phyloP scores from a whole-genome alignment of 257 asterid species.

The Echites panduratus region DNA sequence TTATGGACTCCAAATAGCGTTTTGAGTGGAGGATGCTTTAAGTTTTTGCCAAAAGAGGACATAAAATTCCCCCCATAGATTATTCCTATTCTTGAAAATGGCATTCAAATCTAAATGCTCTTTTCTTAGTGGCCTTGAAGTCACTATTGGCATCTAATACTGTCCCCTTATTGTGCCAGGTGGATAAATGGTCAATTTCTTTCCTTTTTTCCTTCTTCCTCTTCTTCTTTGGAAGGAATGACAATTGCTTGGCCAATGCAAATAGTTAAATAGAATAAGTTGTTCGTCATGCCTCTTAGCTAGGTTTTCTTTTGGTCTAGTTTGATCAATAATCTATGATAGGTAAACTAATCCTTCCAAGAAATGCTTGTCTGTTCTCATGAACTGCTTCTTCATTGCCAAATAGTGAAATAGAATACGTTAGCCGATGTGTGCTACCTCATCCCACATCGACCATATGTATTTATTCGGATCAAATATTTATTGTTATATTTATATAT shows the following conservation, averaged over 20 bases:
- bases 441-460: too few relatives aligned
- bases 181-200: not conserved
- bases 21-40: too few relatives aligned
- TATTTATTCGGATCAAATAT: too few relatives aligned
- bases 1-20: too few relatives aligned
- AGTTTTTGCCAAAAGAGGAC: too few relatives aligned
- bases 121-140: slow-evolving; percentile 4
- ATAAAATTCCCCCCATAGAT: not conserved
- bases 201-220: too few relatives aligned
- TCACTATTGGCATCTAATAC: slow-evolving; percentile 8
- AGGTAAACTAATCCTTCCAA: slow-evolving; percentile 15
- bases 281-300: too few relatives aligned
- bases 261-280: not conserved
- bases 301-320: too few relatives aligned
- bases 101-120: not conserved
- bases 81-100: not conserved
- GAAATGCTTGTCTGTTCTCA: not conserved
- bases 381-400: not conserved
- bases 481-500: too few relatives aligned
- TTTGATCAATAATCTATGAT: not conserved
- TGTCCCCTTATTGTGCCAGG: slow-evolving; percentile 12
- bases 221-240: slow-evolving; percentile 2
- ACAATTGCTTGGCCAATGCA: not conserved
- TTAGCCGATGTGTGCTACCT: too few relatives aligned
- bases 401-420: not conserved